These are phyloP conservation scores for Ascochyta clinopodiicola DNA, from an alignment of 2,329 filamentous ascomycete species.

Conservation along the genomic window DNA sequence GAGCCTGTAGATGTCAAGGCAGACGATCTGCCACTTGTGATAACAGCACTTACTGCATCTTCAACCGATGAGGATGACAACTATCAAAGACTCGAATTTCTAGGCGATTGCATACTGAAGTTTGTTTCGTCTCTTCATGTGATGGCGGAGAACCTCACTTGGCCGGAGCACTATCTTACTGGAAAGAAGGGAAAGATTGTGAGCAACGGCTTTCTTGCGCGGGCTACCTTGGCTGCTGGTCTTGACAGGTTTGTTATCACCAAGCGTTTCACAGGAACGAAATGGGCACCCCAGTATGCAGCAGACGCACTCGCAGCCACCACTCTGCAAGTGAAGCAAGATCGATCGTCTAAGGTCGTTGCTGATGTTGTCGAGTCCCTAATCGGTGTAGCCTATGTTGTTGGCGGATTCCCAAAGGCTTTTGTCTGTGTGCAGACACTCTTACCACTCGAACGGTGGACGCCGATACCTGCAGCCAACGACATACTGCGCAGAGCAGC, in stretches of 20 bases:
- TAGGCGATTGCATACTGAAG: conserved; percentile 87
- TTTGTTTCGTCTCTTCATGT: conserved; percentile 72
- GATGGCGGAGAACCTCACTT: conserved; percentile 64
- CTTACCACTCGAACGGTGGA: conserved; percentile 66
- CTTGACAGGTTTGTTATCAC: conserved; percentile 77
- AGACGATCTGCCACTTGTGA: conserved; percentile 60
- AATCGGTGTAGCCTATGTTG: conserved; percentile 75
- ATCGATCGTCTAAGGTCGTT: conserved; percentile 76
- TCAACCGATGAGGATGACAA: conserved; percentile 66
- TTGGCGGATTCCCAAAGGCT: conserved; percentile 71
- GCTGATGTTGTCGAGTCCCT: conserved; percentile 89
- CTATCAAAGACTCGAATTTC: conserved; percentile 85
- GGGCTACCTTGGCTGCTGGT: conserved; percentile 66
- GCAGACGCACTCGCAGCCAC: conserved; percentile 47
- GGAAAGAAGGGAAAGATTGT: conserved; percentile 72
- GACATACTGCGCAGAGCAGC: conserved; percentile 35
- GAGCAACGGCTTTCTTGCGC: conserved; percentile 74
- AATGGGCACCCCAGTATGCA: conserved; percentile 74
- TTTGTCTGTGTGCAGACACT: conserved; percentile 65
- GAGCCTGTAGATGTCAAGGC: conserved; percentile 57
- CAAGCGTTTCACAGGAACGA: conserved; percentile 68
- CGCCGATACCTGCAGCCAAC: conserved; percentile 29
- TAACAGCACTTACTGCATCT: conserved; percentile 74
- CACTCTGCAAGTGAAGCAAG: conserved; percentile 35
- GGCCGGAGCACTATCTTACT: conserved; percentile 79